Conservation (phyloP, 768 basidiomycete genomes). For the Glaciozyma martinii region DNA sequence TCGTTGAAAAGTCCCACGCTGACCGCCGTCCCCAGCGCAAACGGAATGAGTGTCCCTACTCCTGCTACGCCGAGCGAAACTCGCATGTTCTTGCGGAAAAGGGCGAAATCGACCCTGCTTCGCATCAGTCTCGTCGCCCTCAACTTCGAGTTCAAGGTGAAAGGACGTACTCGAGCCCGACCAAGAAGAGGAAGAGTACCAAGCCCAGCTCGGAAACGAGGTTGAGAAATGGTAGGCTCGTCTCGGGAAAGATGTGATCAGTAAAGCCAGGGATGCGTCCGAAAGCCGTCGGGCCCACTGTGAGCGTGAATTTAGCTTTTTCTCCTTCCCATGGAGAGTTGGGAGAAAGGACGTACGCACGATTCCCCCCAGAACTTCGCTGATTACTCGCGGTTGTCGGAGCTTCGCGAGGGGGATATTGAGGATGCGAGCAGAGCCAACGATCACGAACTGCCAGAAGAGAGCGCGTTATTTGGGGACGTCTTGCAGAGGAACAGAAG, state of each 20-base stretch:
- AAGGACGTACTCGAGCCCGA: slow-evolving; percentile 55
- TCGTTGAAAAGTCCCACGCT: slow-evolving; percentile 64
- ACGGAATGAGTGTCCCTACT: slow-evolving; percentile 64
- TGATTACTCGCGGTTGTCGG: slow-evolving; percentile 80
- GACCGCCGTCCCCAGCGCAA: slow-evolving; percentile 68
- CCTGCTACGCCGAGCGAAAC: slow-evolving; percentile 54
- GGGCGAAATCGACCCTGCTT: slow-evolving; percentile 52
- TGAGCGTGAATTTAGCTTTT: too few relatives aligned
- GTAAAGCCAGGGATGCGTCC: slow-evolving; percentile 66
- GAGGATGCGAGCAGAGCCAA: slow-evolving; percentile 66
- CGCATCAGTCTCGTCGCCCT: too few relatives aligned
- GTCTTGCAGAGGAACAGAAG: neutral
- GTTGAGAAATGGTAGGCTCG: slow-evolving; percentile 49
- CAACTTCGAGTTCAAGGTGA: too few relatives aligned
- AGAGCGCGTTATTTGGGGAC: slow-evolving; percentile 1
- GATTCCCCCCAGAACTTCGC: slow-evolving; percentile 64
- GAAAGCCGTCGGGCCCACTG: slow-evolving; percentile 52
- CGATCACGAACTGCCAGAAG: slow-evolving; percentile 49
- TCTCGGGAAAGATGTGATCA: slow-evolving; percentile 64
- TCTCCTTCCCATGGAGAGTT: too few relatives aligned
- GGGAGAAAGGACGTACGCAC: slow-evolving; percentile 39
- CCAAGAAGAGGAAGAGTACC: slow-evolving; percentile 53
- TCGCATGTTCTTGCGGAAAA: slow-evolving; percentile 57
- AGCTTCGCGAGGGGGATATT: slow-evolving; percentile 56
- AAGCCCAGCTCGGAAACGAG: slow-evolving; percentile 63